Evolutionary conservation across 2,329 filamentous ascomycete genomes (phyloP).

Genomic region (Diaporthe eres): DNA sequence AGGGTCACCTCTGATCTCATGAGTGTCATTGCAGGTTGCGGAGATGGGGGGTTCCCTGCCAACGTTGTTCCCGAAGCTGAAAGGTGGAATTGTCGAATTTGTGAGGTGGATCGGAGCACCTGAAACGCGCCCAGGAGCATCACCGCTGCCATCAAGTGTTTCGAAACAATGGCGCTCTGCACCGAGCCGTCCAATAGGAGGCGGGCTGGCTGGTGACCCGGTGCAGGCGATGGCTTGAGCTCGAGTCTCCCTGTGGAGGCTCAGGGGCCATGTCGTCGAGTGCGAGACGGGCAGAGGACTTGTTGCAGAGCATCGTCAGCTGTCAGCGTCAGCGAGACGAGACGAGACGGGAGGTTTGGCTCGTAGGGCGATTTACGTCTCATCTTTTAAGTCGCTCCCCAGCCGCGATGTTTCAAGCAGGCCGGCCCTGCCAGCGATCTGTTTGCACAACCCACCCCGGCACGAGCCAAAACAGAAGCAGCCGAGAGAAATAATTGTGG

Average conservation of each 20-base stretch:
- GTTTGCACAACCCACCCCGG: conserved; percentile 11
- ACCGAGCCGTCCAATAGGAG: conserved; percentile 37
- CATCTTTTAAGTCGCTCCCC: conserved; percentile 34
- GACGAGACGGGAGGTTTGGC: conserved; percentile 26
- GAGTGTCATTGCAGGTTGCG: conserved; percentile 37
- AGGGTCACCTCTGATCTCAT: conserved; percentile 41
- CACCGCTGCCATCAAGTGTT: conserved; percentile 43
- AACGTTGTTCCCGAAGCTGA: conserved; percentile 37
- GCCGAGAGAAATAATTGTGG: conserved; percentile 4
- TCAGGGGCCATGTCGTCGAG: conserved; percentile 21
- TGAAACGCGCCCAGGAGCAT: conserved; percentile 48
- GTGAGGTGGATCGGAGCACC: conserved; percentile 44
- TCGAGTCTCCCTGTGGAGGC: conserved; percentile 34
- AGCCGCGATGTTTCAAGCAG: conserved; percentile 41
- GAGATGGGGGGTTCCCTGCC: conserved; percentile 27
- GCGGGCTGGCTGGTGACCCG: not conserved
- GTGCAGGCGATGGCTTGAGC: conserved; percentile 31
- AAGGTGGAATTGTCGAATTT: conserved; percentile 40
- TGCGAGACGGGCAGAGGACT: conserved; percentile 16
- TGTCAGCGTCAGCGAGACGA: conserved; percentile 33
- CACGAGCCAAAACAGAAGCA: conserved; percentile 18
- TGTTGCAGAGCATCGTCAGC: conserved; percentile 37
- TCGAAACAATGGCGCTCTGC: conserved; percentile 43
- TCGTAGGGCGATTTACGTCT: conserved; percentile 39
- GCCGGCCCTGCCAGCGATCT: conserved; percentile 27